Percentiles rank a stretch among this genome's conserved stretches.
phyloP scores from a whole-genome alignment of 108 stramenopile species.

The Cyclotella atomus region DNA sequence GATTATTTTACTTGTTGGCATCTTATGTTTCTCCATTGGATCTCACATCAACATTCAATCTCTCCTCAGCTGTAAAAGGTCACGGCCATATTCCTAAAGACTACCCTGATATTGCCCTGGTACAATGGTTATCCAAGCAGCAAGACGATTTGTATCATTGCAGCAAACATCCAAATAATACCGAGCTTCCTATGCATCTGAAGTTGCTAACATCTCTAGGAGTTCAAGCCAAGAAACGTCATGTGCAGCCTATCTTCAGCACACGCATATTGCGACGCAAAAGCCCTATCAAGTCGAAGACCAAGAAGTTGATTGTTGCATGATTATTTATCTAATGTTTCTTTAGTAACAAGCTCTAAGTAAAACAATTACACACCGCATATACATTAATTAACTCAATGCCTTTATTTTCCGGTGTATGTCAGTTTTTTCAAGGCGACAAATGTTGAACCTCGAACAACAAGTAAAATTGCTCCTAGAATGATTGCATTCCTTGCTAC shows the following conservation, averaged over 20 bases:
- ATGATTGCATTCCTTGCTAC: slow-evolving; percentile 46
- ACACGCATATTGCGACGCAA: slow-evolving; percentile 10
- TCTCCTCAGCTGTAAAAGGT: slow-evolving; percentile 27
- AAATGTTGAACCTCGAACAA: slow-evolving; percentile 60
- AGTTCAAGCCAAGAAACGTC: slow-evolving; percentile 21
- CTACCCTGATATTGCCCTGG: slow-evolving; percentile 40
- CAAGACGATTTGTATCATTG: slow-evolving; percentile 41
- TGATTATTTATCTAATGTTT: too few species aligned
- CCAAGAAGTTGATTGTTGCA: too few species aligned
- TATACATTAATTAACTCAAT: too few species aligned
- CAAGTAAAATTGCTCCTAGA: slow-evolving; percentile 56
- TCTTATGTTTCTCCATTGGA: background rate
- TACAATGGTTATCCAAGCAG: slow-evolving; percentile 36
- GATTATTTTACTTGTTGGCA: background rate
- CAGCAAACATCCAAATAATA: slow-evolving; percentile 14
- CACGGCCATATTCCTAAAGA: slow-evolving; percentile 34
- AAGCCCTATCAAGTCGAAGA: background rate
- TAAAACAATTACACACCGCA: too few species aligned
- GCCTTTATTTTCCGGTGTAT: slow-evolving; percentile 42
- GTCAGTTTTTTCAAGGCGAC: slow-evolving; percentile 56
- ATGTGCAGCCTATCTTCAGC: slow-evolving; percentile 13
- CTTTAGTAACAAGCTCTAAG: too few species aligned
- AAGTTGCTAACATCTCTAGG: slow-evolving; percentile 41
- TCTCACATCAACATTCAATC: background rate
- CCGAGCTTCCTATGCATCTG: slow-evolving; percentile 22